Conservation (phyloP, 352 stramenopile genomes). For the Peronospora belbahrii region DNA sequence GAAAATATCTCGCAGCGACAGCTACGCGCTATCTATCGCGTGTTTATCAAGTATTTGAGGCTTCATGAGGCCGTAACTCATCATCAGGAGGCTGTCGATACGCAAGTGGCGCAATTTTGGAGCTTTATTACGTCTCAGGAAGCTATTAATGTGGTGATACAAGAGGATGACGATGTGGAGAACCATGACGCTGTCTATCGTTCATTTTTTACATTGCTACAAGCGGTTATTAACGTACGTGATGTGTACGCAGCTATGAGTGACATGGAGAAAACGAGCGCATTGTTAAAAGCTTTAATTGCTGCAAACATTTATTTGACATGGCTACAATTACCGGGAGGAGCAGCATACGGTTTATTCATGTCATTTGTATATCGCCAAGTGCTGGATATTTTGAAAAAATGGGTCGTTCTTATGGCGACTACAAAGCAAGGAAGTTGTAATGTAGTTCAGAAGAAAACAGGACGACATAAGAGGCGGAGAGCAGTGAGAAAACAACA, state of each 20-base stretch:
- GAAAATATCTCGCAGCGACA: conserved; percentile 34
- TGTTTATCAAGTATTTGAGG: conserved; percentile 48
- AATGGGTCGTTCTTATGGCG: conserved; percentile 49
- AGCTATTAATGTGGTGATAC: conserved; percentile 28
- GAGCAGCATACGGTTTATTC: conserved; percentile 74
- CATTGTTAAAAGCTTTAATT: conserved; percentile 51
- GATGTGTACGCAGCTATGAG: conserved; percentile 41
- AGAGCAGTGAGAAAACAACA: conserved; percentile 8
- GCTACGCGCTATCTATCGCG: conserved; percentile 42
- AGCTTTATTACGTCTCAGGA: conserved; percentile 51
- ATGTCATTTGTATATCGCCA: conserved; percentile 83
- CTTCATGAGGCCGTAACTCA: conserved; percentile 18
- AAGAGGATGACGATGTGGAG: conserved; percentile 18
- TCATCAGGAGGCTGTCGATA: background rate
- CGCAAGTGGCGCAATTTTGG: conserved; percentile 36
- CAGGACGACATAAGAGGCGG: conserved; percentile 4
- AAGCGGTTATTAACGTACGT: conserved; percentile 49
- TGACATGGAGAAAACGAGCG: conserved; percentile 29
- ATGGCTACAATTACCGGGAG: conserved; percentile 78
- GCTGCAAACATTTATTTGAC: conserved; percentile 68
- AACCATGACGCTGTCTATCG: conserved; percentile 45
- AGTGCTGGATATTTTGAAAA: conserved; percentile 71
- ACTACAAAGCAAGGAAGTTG: conserved; percentile 4
- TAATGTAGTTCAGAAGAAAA: background rate
- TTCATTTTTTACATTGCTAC: conserved; percentile 53